Evolutionary conservation across 257 asterid species (phyloP).

Genomic region (Solanum arcanum): DNA sequence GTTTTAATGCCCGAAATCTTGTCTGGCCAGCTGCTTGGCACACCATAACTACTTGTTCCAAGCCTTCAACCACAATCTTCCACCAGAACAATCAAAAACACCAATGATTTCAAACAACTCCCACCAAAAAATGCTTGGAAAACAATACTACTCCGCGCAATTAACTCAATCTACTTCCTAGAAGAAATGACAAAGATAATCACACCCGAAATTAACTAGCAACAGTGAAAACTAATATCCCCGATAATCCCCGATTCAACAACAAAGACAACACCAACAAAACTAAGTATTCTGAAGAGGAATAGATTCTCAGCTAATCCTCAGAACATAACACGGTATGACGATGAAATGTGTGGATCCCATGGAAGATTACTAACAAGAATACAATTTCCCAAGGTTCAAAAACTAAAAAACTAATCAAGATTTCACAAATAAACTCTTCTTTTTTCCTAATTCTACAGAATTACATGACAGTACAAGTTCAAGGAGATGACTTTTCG

Average conservation of each 20-base stretch:
- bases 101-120: neutral
- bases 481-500: slow-evolving; percentile 73
- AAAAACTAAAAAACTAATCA: neutral
- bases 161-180: neutral
- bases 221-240: neutral
- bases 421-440: neutral
- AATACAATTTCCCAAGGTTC: neutral
- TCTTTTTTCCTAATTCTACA: slow-evolving; percentile 22
- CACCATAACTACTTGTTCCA: slow-evolving; percentile 89
- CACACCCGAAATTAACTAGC: neutral
- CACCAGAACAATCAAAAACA: neutral
- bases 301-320: slow-evolving; percentile 47
- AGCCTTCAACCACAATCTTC: slow-evolving; percentile 5
- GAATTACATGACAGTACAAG: slow-evolving; percentile 88
- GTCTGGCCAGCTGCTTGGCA: slow-evolving; percentile 98
- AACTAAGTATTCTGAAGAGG: neutral
- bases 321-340: slow-evolving; percentile 68
- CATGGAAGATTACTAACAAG: slow-evolving; percentile 31
- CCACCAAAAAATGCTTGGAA: neutral
- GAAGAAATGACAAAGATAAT: neutral
- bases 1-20: slow-evolving; percentile 91
- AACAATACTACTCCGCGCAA: neutral
- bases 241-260: neutral
- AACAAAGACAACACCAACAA: neutral
- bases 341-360: slow-evolving; percentile 58